phyloP scores from a whole-genome alignment of 352 stramenopile species.

The Phytopythium boreale region DNA sequence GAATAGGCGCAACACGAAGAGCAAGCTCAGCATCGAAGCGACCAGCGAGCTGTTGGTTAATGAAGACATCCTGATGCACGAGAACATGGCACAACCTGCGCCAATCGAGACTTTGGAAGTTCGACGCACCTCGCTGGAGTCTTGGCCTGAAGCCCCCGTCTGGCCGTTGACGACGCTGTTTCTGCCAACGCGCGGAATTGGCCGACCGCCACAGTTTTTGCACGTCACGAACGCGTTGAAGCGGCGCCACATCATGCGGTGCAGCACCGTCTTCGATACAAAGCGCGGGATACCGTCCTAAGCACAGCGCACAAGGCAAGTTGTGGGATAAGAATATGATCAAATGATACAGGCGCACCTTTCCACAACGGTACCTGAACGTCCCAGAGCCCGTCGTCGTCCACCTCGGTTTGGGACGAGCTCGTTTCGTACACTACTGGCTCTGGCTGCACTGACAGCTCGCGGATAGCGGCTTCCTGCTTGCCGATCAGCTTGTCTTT shows the following conservation, averaged over 20 bases:
- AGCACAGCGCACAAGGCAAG: not conserved
- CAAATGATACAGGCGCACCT: too few species aligned
- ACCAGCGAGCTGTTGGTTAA: not conserved
- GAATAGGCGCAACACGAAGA: not conserved
- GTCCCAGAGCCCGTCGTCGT: slow-evolving; percentile 75
- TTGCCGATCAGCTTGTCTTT: slow-evolving; percentile 49
- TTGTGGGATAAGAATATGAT: too few species aligned
- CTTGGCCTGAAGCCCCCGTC: not conserved
- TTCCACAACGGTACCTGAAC: slow-evolving; percentile 16
- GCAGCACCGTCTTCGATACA: slow-evolving; percentile 44
- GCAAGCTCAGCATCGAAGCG: too few species aligned
- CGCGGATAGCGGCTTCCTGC: slow-evolving; percentile 38
- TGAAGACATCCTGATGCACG: too few species aligned
- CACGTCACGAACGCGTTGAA: slow-evolving; percentile 72
- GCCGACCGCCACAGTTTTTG: slow-evolving; percentile 62
- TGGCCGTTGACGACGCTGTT: not conserved
- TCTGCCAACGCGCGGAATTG: slow-evolving; percentile 20
- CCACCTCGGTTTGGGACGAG: slow-evolving; percentile 56
- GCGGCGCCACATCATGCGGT: slow-evolving; percentile 56
- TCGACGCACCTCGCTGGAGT: slow-evolving; percentile 16
- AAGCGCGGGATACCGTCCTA: slow-evolving; percentile 60
- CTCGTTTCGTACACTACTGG: slow-evolving; percentile 12
- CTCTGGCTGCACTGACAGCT: slow-evolving; percentile 33
- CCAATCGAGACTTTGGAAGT: too few species aligned
- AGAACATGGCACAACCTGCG: not conserved